Conservation (phyloP, 2,329 filamentous ascomycete species). For the Juglanconis sp. region DNA sequence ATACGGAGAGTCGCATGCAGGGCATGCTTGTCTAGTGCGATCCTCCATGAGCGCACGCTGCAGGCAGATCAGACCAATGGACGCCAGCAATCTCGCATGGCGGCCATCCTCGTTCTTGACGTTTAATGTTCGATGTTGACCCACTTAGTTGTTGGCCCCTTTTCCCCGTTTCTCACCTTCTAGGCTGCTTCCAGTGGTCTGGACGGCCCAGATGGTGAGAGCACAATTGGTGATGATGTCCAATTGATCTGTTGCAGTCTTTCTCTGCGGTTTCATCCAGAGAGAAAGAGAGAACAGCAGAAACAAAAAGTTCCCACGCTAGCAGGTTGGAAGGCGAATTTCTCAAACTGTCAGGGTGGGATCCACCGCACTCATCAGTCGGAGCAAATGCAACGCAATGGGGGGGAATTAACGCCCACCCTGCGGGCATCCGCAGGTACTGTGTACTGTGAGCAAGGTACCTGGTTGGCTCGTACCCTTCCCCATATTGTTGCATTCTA, state of each 20-base stretch:
- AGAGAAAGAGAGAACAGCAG: no score
- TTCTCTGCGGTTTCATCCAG: no score
- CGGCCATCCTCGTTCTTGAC: neutral
- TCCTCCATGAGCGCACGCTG: neutral
- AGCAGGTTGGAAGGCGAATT: neutral
- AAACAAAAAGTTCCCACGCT: neutral
- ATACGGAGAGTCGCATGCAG: neutral
- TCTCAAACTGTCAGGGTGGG: neutral
- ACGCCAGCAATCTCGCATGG: constrained; percentile 6
- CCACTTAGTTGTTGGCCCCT: neutral
- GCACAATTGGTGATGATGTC: no score
- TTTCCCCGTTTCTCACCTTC: constrained; percentile 12
- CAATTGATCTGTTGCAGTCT: no score
- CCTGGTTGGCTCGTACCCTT: neutral
- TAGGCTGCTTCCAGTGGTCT: neutral
- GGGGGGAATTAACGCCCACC: neutral
- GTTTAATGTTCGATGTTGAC: neutral
- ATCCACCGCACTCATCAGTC: neutral
- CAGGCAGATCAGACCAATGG: neutral
- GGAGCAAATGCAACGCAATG: neutral
- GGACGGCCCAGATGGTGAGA: no score
- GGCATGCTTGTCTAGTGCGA: neutral
- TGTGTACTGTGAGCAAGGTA: neutral
- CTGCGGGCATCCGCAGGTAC: neutral
- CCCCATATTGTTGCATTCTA: neutral